These are phyloP conservation scores for Colletotrichum siamense DNA, from an alignment of 2,329 filamentous ascomycete species.

Conservation along the genomic window DNA sequence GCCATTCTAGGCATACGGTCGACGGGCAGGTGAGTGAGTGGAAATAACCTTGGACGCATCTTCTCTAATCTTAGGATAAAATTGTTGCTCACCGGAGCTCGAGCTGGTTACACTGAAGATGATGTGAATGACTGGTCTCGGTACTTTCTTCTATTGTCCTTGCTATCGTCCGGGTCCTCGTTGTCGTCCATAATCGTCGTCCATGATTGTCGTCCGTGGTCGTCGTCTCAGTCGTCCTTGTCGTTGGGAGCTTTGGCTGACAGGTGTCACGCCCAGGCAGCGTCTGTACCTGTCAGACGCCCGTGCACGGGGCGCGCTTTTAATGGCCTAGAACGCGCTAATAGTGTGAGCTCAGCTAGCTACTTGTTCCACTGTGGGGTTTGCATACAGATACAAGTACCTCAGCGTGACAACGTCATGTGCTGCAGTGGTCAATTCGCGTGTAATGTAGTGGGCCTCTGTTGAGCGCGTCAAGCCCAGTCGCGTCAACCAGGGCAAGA, in stretches of 20 bases:
- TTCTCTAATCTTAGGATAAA: too few species aligned
- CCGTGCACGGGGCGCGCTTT: neutral
- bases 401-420: neutral
- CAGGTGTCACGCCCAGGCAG: neutral
- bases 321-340: neutral
- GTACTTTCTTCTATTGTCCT: neutral
- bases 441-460: neutral
- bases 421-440: neutral
- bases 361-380: neutral
- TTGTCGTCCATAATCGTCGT: neutral
- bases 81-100: too few species aligned
- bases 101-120: too few species aligned
- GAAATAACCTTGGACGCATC: too few species aligned
- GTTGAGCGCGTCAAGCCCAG: neutral
- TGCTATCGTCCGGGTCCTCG: neutral
- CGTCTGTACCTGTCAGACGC: neutral
- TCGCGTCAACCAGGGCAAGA: neutral
- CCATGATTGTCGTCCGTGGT: neutral
- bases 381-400: neutral
- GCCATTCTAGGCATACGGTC: too few species aligned
- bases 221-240: neutral
- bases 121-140: too few species aligned
- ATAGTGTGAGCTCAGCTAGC: neutral
- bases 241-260: neutral
- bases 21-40: too few species aligned